Percentiles rank a stretch among this genome's conserved stretches.
Conservation (phyloP, 2,329 filamentous ascomycete genomes). For the Dactylellina parvicollis region DNA sequence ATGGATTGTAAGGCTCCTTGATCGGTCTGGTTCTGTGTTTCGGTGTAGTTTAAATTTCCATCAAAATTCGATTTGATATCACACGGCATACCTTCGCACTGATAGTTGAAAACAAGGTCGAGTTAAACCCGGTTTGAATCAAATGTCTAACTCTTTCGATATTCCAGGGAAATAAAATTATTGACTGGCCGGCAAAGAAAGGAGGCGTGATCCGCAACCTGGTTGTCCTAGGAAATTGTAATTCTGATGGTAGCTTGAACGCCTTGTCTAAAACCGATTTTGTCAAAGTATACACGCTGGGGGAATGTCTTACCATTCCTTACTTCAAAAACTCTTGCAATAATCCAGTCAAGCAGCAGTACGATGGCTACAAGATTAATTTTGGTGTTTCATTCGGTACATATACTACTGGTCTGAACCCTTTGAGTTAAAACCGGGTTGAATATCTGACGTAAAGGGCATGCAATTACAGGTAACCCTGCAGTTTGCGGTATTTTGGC, state of each 20-base stretch:
- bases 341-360: not conserved
- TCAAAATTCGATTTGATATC: not conserved
- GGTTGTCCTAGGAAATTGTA: constrained; percentile 1
- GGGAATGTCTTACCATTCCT: not conserved
- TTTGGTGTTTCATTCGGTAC: not conserved
- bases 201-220: not conserved
- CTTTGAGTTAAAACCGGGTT: not conserved
- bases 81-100: too few relatives aligned
- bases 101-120: too few relatives aligned
- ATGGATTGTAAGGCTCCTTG: not conserved
- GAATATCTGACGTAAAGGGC: not conserved
- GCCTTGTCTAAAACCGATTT: not conserved
- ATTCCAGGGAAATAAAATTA: not conserved
- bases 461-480: not conserved
- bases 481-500: not conserved
- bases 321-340: not conserved
- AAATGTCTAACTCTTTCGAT: too few relatives aligned
- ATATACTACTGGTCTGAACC: not conserved
- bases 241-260: not conserved
- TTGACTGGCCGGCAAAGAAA: constrained; percentile 17
- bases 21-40: not conserved
- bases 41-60: too few relatives aligned
- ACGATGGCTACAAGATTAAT: not conserved
- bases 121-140: too few relatives aligned
- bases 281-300: not conserved